Percentiles rank a stretch among this genome's conserved stretches.
Conservation (phyloP, 2,329 filamentous ascomycete genomes). For the Talaromyces sp. region DNA sequence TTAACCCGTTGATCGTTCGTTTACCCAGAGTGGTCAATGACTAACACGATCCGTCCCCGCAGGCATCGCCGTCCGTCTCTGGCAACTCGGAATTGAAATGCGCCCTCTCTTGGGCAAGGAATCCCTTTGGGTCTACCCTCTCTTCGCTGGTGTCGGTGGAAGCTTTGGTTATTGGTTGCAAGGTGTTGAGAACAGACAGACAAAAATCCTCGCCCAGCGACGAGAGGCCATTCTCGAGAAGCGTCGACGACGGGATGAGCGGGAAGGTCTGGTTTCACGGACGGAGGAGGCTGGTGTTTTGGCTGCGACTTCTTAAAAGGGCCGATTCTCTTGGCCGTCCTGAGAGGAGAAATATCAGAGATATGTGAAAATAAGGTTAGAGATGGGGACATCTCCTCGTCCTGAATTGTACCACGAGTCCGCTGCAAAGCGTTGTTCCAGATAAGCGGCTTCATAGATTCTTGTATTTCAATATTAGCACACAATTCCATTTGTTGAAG, state of each 20-base stretch:
- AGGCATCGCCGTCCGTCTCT: conserved; percentile 90
- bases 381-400: neutral
- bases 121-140: conserved; percentile 85
- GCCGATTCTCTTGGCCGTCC: neutral
- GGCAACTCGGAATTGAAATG: conserved; percentile 99
- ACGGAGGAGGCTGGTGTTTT: conserved; percentile 34
- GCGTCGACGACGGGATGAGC: conserved; percentile 71
- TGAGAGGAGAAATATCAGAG: neutral
- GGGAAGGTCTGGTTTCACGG: conserved; percentile 50
- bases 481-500: conserved; percentile 6
- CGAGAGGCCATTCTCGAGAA: conserved; percentile 83
- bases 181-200: conserved; percentile 81
- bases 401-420: conserved; percentile 5
- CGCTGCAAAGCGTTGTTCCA: conserved; percentile 3
- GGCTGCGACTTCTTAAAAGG: conserved; percentile 36
- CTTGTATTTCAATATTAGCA: conserved; percentile 14
- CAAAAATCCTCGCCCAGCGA: conserved; percentile 70
- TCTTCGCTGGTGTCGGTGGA: conserved; percentile 80
- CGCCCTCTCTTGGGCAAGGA: conserved; percentile 83
- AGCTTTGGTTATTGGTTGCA: conserved; percentile 97
- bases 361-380: neutral
- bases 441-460: conserved; percentile 7
- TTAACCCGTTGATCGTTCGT: conserved; percentile 3
- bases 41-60: conserved; percentile 19
- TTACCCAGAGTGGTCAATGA: neutral